Conservation (phyloP, 306 rosid genomes). For the Astragalus membranaceus region DNA sequence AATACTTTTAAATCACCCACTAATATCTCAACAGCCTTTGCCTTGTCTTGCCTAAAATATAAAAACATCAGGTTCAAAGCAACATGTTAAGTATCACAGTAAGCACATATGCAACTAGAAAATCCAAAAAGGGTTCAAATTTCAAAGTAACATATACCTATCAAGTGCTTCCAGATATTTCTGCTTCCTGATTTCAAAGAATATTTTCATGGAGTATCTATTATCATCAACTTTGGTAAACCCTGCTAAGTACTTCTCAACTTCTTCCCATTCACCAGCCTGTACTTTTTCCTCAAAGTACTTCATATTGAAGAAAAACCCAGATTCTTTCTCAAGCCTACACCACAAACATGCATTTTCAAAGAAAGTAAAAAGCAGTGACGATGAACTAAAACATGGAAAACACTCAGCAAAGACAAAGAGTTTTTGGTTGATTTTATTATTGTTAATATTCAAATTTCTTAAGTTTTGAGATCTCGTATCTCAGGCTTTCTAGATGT, state of each 20-base stretch:
- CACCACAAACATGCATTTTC: neutral
- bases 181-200: conserved; percentile 88
- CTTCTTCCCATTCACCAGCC: conserved; percentile 93
- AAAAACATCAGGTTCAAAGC: conserved; percentile 5
- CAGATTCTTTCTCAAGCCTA: conserved; percentile 92
- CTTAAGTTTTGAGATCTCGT: neutral
- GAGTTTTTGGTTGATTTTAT: neutral
- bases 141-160: conserved; percentile 41
- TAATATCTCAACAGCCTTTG: conserved; percentile 71
- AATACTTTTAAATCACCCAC: conserved; percentile 70
- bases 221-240: conserved; percentile 85
- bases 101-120: neutral
- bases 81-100: conserved; percentile 6
- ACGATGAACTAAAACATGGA: neutral
- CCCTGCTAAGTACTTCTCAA: conserved; percentile 78
- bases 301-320: conserved; percentile 82
- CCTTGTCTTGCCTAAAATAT: conserved; percentile 56
- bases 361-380: neutral
- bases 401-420: neutral
- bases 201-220: conserved; percentile 84
- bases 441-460: neutral
- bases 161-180: conserved; percentile 94
- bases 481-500: neutral
- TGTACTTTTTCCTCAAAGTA: conserved; percentile 86
- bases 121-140: neutral